Evolutionary conservation across 768 basidiomycete species (phyloP).

Genomic region (Suillus spraguei): DNA sequence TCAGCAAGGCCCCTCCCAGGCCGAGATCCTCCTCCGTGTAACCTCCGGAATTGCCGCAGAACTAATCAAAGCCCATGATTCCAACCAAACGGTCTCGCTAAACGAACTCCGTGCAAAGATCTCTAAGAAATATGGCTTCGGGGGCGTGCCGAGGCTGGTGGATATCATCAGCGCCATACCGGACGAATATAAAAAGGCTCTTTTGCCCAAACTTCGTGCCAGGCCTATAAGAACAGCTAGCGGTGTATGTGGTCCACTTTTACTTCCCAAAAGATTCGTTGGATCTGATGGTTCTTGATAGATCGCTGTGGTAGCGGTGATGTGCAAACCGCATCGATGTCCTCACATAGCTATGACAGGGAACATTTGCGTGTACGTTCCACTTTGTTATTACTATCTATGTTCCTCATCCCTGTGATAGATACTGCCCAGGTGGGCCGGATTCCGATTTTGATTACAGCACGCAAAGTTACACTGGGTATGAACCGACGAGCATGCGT

Average conservation of each 20-base stretch:
- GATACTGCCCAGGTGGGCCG: slow-evolving; percentile 97
- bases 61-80: slow-evolving; percentile 86
- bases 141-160: slow-evolving; percentile 89
- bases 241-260: slow-evolving; percentile 62
- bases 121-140: slow-evolving; percentile 87
- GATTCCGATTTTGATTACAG: slow-evolving; percentile 99
- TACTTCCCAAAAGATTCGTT: background rate
- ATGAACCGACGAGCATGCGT: slow-evolving; percentile 98
- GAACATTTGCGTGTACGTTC: slow-evolving; percentile 93
- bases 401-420: slow-evolving; percentile 30
- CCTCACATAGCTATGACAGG: slow-evolving; percentile 99
- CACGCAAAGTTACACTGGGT: slow-evolving; percentile 94
- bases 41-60: slow-evolving; percentile 95
- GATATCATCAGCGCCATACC: slow-evolving; percentile 99
- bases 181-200: slow-evolving; percentile 92
- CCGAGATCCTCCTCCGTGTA: slow-evolving; percentile 86
- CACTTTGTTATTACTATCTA: background rate
- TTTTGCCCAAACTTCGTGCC: slow-evolving; percentile 88
- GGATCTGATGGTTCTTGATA: slow-evolving; percentile 31
- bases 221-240: slow-evolving; percentile 96
- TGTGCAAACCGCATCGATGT: slow-evolving; percentile 99
- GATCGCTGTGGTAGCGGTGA: slow-evolving; percentile 99
- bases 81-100: slow-evolving; percentile 76
- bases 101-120: slow-evolving; percentile 86
- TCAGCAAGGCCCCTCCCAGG: slow-evolving; percentile 73